Base-by-base conservation (phyloP, 2,329 filamentous ascomycete species). In the Penicillium aurantiogriseum region DNA sequence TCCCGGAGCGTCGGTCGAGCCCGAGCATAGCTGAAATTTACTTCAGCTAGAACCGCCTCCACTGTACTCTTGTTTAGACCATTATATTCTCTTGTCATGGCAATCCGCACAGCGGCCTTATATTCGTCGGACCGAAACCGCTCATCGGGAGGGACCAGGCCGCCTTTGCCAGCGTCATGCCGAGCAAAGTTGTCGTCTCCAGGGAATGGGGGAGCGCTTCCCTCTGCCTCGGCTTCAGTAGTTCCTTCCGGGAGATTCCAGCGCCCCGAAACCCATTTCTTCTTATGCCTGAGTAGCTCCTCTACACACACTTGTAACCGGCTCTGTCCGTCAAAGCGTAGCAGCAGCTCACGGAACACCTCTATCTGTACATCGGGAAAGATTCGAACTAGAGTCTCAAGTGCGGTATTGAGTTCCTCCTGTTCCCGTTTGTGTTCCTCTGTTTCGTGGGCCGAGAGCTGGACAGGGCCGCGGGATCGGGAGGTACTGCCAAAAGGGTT, bases 361-460 rank as follows among this genome's bases (percentile, higher is more conserved):
- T 80, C 79, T 52, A 77, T 65, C 49, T 74, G 74, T 42, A 80
- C 70, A 57, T 80, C 77, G 0, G 78, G 78, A 45, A 80, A 81
- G 13, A 80, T 68, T 11, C 69, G 68, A 3, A 74, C 74, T 3
- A 81, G 69, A 1, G 72, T 69, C 27, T 71, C 66, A 11, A 81
- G 66, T 21, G 76, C 73, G 10, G 69, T 61, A 60, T 81, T 81
- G 31, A 79, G 64, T 36, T 77, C 76, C 35, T 70, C 64, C 38
- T 74, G 70, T 43, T 76, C 73, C 5, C 64, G 70, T 19, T 63
- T 62, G 35, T 71, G 71, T 53, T 77, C 70, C 44, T 72, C 67
- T 5, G 57, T 53, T 31, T 69, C 60, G 29, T 60, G 53, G 40
- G 54, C 36, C 10, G 66, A 42, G 17, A 54, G 33, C 46, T 62